Base-by-base conservation (phyloP, 129 eudicot species). In the Chrysanthemum lavandulifolium region DNA sequence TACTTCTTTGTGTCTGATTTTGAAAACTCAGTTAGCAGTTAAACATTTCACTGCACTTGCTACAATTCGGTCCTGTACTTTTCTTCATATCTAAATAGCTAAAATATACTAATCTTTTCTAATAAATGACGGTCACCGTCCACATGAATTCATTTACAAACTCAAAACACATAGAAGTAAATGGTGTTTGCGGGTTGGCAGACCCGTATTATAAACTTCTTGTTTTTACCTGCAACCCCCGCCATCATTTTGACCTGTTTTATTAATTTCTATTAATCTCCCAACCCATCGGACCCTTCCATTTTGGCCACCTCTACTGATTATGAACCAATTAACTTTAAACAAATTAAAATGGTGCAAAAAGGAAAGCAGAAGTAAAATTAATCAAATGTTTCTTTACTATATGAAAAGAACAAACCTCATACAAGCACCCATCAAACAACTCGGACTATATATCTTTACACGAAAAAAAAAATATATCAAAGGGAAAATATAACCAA, bases 371-470 rank as follows among this genome's bases (percentile, higher is more conserved):
- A 60, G 40, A 6, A 33, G 21, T 31, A 63, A 63, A 19, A 6
- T 33, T 2, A 76, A 66, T 71, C 70, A 82, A 79, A 73, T 76
- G 69, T 73, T 76, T 68, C 67, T 73, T 85, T 79, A 68, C 80
- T 71, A 78, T 71, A 73, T 45, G 61, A 65, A 67, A 80, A 82
- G 60, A 80, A 73, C 65, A 80, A 73, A 71, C 70, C 78, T 68
- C 75, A 77, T 73, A 68, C 82, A 75, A 59, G 73, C 83, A 77
- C 70, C 78, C 81, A 61, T 66, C 86, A 81, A 82, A 78, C 83
- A 82, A 69, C 82, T 80, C 84, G 78, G 75, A 77, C 84, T 82
- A 65, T 76, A 67, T 75, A 80, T 66, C 76, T 80, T 62, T 27
- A 71, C 25, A 81, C 50, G 70, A 23, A 67, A 52, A 76, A 67